Evolutionary conservation across 1,139 yeast species (phyloP), one percentile per base, ranked within the genome.

Genomic region (Nakaseomyces uthaithaninus): DNA sequence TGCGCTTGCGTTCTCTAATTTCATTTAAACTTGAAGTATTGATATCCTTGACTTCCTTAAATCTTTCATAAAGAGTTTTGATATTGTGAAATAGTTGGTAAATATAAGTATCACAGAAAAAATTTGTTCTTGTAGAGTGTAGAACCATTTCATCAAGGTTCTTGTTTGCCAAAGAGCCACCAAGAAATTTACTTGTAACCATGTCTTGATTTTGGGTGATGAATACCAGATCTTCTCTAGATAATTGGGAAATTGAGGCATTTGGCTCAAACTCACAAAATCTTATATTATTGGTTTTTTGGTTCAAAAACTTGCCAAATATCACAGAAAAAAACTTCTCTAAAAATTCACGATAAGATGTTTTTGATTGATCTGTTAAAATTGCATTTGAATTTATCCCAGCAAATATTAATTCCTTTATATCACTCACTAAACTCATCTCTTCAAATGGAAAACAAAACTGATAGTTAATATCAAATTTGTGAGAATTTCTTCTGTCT

Each of bases 61-160:
- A 68, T 53, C 99, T 76, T 55, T 77, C 82, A 59, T 85, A 91
- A 22, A 91, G 65, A 2, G 86, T 84, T 50, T 85, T 79, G 57
- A 89, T 69, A 54, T 84, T 82, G 52, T 98, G 84, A 74, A 87
- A 77, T 56, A 91, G 86, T 28, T 89, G 87, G 57, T 93, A 93
- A 33, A 89, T 75, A 42, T 91, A 78, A 11, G 95, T 82, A 62
- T 89, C 91, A 49, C 87, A 83, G 67, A 91, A 91, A 57, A 89
- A 63, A 60, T 87, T 89, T 65, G 60, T 54, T 80, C 72, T 54
- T 75, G 75, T n/a, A 17, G 33, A 28, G 12, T 28, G 33, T 22
- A 28, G 18, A 9, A 28, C 33, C 33, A 28, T 28, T 11, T 28
- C 33, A 17, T 28, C 22, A 17, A 28, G 33, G 5, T 22, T 28